Evolutionary conservation across 495 filamentous ascomycete genomes (phyloP).

Genomic region (Chaetomidium leptoderma): DNA sequence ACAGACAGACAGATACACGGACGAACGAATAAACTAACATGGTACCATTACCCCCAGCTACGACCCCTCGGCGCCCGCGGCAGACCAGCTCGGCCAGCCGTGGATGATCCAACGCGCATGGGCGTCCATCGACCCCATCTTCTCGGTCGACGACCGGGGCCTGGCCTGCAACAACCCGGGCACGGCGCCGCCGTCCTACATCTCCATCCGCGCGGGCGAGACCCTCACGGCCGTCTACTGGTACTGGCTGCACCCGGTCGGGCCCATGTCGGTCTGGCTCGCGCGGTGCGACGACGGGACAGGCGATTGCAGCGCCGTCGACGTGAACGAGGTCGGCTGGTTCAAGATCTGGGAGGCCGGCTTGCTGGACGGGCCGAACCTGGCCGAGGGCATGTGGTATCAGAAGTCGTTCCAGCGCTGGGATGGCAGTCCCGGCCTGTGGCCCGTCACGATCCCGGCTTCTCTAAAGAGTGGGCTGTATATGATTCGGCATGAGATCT

Average conservation of each 20-base stretch:
- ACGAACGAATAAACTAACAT: too few relatives aligned
- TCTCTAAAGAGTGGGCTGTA: conserved; percentile 48
- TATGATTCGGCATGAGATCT: conserved; percentile 52
- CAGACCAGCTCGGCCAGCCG: conserved; percentile 37
- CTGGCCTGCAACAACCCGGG: conserved; percentile 46
- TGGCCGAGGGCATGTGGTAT: conserved; percentile 52
- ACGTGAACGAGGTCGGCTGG: conserved; percentile 41
- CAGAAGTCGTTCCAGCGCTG: conserved; percentile 48
- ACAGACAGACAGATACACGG: too few relatives aligned
- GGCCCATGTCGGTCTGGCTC: conserved; percentile 50
- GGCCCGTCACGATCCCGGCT: conserved; percentile 48
- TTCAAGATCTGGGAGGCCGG: conserved; percentile 54
- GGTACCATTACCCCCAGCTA: conserved; percentile 29
- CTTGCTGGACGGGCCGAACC: conserved; percentile 40
- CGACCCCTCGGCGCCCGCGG: conserved; percentile 34
- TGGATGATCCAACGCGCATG: conserved; percentile 46
- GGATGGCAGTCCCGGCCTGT: conserved; percentile 41
- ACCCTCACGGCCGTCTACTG: conserved; percentile 47
- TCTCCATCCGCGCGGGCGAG: conserved; percentile 41
- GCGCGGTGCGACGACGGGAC: conserved; percentile 34
- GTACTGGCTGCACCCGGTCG: conserved; percentile 52
- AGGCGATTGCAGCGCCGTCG: conserved; percentile 35
- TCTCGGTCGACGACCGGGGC: conserved; percentile 32
- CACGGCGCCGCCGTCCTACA: conserved; percentile 38
- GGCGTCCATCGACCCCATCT: conserved; percentile 45